phyloP scores from a whole-genome alignment of 2,329 filamentous ascomycete genomes.

The Stagonosporopsis vannaccii region DNA sequence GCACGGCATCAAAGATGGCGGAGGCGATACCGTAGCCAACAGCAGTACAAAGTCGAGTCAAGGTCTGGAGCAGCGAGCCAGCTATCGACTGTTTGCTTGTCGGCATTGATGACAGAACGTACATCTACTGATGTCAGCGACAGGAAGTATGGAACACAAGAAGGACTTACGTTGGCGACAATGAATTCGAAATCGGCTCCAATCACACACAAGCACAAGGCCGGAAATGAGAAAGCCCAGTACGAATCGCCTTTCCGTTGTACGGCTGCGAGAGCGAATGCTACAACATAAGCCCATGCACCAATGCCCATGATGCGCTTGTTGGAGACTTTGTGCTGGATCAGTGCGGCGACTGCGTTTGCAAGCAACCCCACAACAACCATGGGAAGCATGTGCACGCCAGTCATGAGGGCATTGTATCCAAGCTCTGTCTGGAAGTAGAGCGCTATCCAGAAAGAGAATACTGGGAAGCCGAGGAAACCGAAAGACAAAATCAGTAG shows the following conservation, averaged over 20 bases:
- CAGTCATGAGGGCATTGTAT: conserved; percentile 64
- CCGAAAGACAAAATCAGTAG: conserved; percentile 65
- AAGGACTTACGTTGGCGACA: conserved; percentile 66
- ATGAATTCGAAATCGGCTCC: conserved; percentile 76
- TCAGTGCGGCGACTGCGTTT: conserved; percentile 67
- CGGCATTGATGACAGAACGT: conserved; percentile 71
- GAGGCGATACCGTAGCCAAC: conserved; percentile 69
- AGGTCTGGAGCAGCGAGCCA: conserved; percentile 72
- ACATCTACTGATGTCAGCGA: conserved; percentile 59
- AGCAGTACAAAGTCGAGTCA: conserved; percentile 66
- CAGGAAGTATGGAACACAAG: background rate
- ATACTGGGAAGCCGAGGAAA: conserved; percentile 68
- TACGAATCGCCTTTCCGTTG: conserved; percentile 64
- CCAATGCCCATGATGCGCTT: conserved; percentile 66
- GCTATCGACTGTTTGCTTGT: conserved; percentile 69
- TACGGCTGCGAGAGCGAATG: conserved; percentile 64
- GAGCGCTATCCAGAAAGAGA: conserved; percentile 69
- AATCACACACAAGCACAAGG: conserved; percentile 66
- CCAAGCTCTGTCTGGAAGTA: conserved; percentile 67
- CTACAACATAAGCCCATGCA: conserved; percentile 52
- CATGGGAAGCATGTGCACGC: conserved; percentile 70
- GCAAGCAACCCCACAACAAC: conserved; percentile 68
- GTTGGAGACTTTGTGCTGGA: conserved; percentile 71
- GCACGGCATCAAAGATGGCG: conserved; percentile 62
- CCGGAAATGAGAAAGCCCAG: conserved; percentile 71